Percentiles rank a stretch among this genome's conserved stretches.
Evolutionary conservation across 371 early-diverging fungal species (phyloP).

Genomic region (Mucor saturninus): DNA sequence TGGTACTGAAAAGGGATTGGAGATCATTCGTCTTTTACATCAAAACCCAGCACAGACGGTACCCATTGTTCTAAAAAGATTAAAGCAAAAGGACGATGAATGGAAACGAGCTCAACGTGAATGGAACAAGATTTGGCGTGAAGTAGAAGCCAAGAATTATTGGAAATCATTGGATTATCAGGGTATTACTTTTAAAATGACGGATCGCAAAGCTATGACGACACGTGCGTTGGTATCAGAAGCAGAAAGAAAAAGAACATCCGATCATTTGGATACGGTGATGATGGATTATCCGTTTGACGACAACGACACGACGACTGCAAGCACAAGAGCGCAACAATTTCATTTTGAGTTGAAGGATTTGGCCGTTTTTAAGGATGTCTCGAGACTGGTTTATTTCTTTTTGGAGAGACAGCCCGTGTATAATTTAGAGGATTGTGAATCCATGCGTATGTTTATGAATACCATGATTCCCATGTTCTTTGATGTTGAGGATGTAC

Average conservation of each 20-base stretch:
- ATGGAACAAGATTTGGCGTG: conserved; percentile 96
- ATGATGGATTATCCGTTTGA: conserved; percentile 12
- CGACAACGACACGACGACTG: no score
- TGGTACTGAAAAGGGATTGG: conserved; percentile 81
- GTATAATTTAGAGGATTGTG: conserved; percentile 65
- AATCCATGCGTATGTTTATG: conserved; percentile 74
- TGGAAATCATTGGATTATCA: conserved; percentile 97
- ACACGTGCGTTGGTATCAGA: conserved; percentile 82
- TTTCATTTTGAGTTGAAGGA: conserved; percentile 55
- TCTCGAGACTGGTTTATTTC: conserved; percentile 62
- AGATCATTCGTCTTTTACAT: conserved; percentile 93
- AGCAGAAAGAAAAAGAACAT: conserved; percentile 74
- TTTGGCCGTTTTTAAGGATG: conserved; percentile 65
- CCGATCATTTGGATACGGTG: conserved; percentile 13
- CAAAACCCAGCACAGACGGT: conserved; percentile 92
- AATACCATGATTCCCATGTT: conserved; percentile 72
- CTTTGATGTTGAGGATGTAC: conserved; percentile 62
- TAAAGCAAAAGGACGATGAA: conserved; percentile 98
- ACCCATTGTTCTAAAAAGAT: conserved; percentile 94
- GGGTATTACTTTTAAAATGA: conserved; percentile 83
- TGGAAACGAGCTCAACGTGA: conserved; percentile 82
- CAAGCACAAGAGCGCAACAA: neutral
- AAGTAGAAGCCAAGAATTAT: conserved; percentile 92
- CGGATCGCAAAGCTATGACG: conserved; percentile 84
- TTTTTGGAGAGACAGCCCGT: conserved; percentile 57